A percentile compares a stretch with the other conserved stretches of the same genome.
These are phyloP conservation scores for Ophiobolus disseminans DNA, from an alignment of 2,329 filamentous ascomycete species.

Conservation along the genomic window DNA sequence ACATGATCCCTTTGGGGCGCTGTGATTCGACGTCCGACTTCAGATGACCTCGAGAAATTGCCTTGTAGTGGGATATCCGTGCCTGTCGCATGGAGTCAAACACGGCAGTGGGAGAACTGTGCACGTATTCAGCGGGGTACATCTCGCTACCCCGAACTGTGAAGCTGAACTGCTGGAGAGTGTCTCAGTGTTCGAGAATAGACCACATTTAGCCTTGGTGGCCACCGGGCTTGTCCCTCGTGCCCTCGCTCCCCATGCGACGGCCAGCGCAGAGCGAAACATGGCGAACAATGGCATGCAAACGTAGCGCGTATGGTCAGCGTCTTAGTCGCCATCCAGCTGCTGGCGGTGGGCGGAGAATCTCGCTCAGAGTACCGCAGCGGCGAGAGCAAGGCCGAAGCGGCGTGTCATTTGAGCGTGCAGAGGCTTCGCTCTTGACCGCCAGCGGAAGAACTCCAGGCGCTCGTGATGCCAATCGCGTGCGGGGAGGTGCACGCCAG, in stretches of 20 bases:
- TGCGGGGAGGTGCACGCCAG: slow-evolving; percentile 7
- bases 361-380: slow-evolving; percentile 15
- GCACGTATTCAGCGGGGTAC: slow-evolving; percentile 24
- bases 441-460: slow-evolving; percentile 36
- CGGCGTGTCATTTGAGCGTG: slow-evolving; percentile 37
- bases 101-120: slow-evolving; percentile 21
- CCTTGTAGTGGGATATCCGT: slow-evolving; percentile 30
- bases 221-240: slow-evolving; percentile 28
- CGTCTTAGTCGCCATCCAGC: slow-evolving; percentile 5
- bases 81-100: slow-evolving; percentile 16
- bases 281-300: slow-evolving; percentile 36
- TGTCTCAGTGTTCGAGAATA: slow-evolving; percentile 21
- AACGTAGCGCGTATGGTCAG: slow-evolving; percentile 15
- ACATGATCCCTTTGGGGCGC: slow-evolving; percentile 45
- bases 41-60: slow-evolving; percentile 47
- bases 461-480: slow-evolving; percentile 30
- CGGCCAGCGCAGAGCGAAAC: slow-evolving; percentile 27
- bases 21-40: slow-evolving; percentile 40
- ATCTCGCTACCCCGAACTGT: slow-evolving; percentile 21
- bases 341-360: slow-evolving; percentile 20
- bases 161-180: slow-evolving; percentile 27
- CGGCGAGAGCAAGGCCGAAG: slow-evolving; percentile 34
- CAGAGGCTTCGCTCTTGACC: slow-evolving; percentile 29
- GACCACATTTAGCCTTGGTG: slow-evolving; percentile 17
- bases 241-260: slow-evolving; percentile 23